Conservation (phyloP, 805 yeast species). For the Saturnispora sekii region DNA sequence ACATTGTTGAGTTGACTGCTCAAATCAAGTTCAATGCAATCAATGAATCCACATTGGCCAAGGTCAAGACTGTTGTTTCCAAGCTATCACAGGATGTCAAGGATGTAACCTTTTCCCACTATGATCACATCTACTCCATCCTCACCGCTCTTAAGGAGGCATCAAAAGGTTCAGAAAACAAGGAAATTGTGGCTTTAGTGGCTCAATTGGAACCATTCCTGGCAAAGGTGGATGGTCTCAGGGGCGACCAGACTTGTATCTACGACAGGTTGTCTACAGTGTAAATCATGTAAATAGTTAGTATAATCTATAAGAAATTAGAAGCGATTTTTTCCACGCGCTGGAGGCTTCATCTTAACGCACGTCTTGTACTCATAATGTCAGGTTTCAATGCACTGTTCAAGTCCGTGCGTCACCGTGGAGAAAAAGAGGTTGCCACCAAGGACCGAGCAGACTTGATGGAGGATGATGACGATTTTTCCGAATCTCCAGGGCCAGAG, state of each 20-base stretch:
- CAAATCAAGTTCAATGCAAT: neutral
- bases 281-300: neutral
- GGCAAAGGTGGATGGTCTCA: slow-evolving; percentile 4
- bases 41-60: neutral
- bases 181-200: slow-evolving; percentile 1
- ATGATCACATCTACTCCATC: slow-evolving; percentile 11
- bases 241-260: neutral
- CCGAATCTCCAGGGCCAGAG: slow-evolving; percentile 26
- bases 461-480: slow-evolving; percentile 33
- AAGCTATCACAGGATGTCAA: neutral
- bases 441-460: slow-evolving; percentile 14
- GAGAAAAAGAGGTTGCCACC: slow-evolving; percentile 10
- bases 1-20: slow-evolving; percentile 1
- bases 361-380: neutral
- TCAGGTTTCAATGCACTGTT: slow-evolving; percentile 4
- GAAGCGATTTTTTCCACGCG: neutral
- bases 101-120: slow-evolving; percentile 6
- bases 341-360: too few species aligned
- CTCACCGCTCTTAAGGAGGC: slow-evolving; percentile 11
- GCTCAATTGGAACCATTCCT: slow-evolving; percentile 7
- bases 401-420: slow-evolving; percentile 7
- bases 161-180: neutral
- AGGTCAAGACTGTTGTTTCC: neutral
- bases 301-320: slow-evolving; percentile 5
- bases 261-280: too few species aligned